Percentiles rank a stretch among this genome's conserved stretches.
These are phyloP conservation scores for Trichoderma sp. DNA, from an alignment of 2,329 filamentous ascomycete genomes.

Conservation along the genomic window DNA sequence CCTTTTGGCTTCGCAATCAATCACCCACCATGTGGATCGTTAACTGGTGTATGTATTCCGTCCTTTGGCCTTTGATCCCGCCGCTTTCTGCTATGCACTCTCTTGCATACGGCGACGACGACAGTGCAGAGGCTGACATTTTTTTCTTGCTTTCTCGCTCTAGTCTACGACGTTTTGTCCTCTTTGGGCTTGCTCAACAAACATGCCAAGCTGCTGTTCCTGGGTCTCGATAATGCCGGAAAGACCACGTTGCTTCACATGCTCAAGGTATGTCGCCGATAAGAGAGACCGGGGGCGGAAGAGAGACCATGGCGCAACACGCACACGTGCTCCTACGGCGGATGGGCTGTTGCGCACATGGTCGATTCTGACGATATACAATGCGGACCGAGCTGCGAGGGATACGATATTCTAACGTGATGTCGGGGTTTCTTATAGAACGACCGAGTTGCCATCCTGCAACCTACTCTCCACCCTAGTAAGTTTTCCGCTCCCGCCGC, in stretches of 20 bases:
- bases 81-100: not conserved
- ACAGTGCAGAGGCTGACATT: not conserved
- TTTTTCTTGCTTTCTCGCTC: not conserved
- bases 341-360: not conserved
- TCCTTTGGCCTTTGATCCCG: slow-evolving; percentile 3
- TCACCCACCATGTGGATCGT: slow-evolving; percentile 77
- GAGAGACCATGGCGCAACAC: not conserved
- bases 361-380: not conserved
- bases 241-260: slow-evolving; percentile 94
- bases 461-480: slow-evolving; percentile 91
- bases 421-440: slow-evolving; percentile 58
- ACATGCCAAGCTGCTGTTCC: slow-evolving; percentile 91
- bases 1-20: not conserved
- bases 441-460: slow-evolving; percentile 86
- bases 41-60: slow-evolving; percentile 77
- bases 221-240: slow-evolving; percentile 90
- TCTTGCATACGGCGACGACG: not conserved
- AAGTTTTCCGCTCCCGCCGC: slow-evolving; percentile 39
- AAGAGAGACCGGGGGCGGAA: not conserved
- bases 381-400: not conserved
- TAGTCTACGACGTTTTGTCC: slow-evolving; percentile 85
- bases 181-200: slow-evolving; percentile 89
- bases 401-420: slow-evolving; percentile 27
- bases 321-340: not conserved
- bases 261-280: slow-evolving; percentile 69